Evolutionary conservation across 768 basidiomycete genomes (phyloP).

Genomic region (Russula foetens): DNA sequence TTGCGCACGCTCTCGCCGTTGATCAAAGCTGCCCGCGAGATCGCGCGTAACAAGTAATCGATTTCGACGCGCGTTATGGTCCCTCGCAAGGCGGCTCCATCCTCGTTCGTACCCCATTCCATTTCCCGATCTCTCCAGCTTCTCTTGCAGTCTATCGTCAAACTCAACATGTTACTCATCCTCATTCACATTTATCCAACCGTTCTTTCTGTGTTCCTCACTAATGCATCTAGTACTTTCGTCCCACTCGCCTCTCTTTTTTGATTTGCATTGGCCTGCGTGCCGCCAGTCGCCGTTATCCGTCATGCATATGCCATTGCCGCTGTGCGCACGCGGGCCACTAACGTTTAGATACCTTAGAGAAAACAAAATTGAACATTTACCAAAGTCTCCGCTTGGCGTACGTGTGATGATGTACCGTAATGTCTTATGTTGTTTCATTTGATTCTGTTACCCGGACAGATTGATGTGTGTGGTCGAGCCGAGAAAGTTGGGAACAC

Average conservation of each 20-base stretch:
- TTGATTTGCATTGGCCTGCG: slow-evolving; percentile 9
- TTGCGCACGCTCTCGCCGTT: slow-evolving; percentile 78
- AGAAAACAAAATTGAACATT: slow-evolving; percentile 8
- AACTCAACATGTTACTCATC: slow-evolving; percentile 9
- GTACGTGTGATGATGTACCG: slow-evolving; percentile 6
- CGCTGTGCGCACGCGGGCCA: background rate
- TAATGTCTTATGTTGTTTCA: background rate
- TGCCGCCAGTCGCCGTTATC: background rate
- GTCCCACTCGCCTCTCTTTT: background rate
- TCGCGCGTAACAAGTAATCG: slow-evolving; percentile 41
- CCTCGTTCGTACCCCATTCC: background rate
- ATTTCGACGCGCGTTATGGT: background rate
- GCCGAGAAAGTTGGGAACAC: background rate
- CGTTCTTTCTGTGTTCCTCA: slow-evolving; percentile 1
- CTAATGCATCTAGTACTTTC: slow-evolving; percentile 5
- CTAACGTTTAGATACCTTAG: slow-evolving; percentile 17
- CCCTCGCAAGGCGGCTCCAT: background rate
- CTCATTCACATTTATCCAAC: slow-evolving; percentile 5
- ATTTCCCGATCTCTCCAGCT: background rate
- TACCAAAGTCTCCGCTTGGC: background rate
- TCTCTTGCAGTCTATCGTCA: slow-evolving; percentile 5
- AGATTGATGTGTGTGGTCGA: background rate
- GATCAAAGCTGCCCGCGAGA: slow-evolving; percentile 88
- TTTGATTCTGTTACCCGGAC: slow-evolving; percentile 5
- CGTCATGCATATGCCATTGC: background rate